Evolutionary conservation across 2,329 filamentous ascomycete species (phyloP), one percentile per base, ranked within the genome.

Genomic region (Arthroderma sp.): DNA sequence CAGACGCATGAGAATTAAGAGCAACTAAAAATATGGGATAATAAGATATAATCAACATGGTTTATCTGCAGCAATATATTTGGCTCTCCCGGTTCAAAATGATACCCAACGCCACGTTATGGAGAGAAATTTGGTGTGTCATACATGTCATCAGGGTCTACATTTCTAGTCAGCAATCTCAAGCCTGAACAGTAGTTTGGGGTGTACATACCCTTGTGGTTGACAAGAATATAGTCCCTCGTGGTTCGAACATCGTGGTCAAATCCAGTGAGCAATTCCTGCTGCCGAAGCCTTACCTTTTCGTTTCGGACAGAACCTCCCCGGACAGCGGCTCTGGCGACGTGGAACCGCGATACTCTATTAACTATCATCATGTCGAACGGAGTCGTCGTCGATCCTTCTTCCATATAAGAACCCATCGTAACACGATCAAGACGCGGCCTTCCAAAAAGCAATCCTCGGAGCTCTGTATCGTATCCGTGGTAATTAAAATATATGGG

Each of bases 321-420:
- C 37, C 59, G 62, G 40, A 82, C 53, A 2, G 77, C 78, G 7
- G 69, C 60, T 49, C 70, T 65, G 0, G 74, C 75, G 15, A 82
- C 68, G 55, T 82, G 70, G 51, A 73, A 83, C 36, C 78, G 64
- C 11, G 71, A 78, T 1, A 78, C 74, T 15, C 64, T 53, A 53
- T 83, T 83, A 4, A 73, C 58, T 1, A 82, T 65, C 77, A 82
- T 77, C 78, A 82, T 82, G 53, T 82, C 75, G 52, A 83, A 82
- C 1, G 78, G 78, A 2, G 78, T 82, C 0, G 78, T 83, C 1
- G 78, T 82, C 43, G 68, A 76, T 0, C 78, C 79, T 58, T 83
- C 78, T 54, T 83, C 78, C 28, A 69, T 70, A 51, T 82, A 83
- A 3, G 73, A 75, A 9, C 69, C 70, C 5, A 82, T 71, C 0